Evolutionary conservation across 768 basidiomycete species (phyloP), one percentile per base, ranked within the genome.

Genomic region (Leccinum obscurum): DNA sequence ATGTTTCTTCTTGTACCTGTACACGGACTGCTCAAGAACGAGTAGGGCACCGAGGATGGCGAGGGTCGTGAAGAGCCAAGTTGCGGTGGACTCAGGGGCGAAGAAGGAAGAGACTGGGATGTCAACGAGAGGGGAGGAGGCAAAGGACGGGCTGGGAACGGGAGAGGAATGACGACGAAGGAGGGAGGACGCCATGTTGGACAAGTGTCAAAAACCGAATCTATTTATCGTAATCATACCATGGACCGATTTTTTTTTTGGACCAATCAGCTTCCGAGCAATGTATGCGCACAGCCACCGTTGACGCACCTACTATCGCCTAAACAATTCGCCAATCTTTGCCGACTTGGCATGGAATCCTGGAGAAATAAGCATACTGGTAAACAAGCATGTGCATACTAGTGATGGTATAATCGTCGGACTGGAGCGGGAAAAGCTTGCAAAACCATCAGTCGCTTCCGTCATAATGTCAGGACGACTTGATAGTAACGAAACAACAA

Each of bases 1-100:
- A 66, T 90, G 84, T 20, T 81, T 84, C 70, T 98, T 98, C 78
- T 97, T 95, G 70, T 82, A 83, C 37, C 96, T 81, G 75, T 96
- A 99, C 20, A 95, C 84, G 34, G 83, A 79, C 77, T 97, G 95
- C 70, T 99, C 96, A 56, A 96, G 80, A 51, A 85, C 77, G 54
- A 99, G 86, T 46, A 99, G 84, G 13, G 89, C 79, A 54, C 85
- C 73, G 60, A 97, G 64, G 67, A 96, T 72, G 44, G 85, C 87
- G 37, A 77, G 62, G n/a, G 87, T 85, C 3, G 91, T 92, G 73
- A 81, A 89, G 39, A 88, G 70, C 87, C 90, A 90, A 37, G 70
- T 71, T 13, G 52, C 71, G 54, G 37, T 55, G 10, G 73, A 58
- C 4, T 60, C 32, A 26, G 75, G 57, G 39, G 77, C 60, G 55